Base-by-base conservation (phyloP, 352 stramenopile genomes). In the Vaucheria bursata region DNA sequence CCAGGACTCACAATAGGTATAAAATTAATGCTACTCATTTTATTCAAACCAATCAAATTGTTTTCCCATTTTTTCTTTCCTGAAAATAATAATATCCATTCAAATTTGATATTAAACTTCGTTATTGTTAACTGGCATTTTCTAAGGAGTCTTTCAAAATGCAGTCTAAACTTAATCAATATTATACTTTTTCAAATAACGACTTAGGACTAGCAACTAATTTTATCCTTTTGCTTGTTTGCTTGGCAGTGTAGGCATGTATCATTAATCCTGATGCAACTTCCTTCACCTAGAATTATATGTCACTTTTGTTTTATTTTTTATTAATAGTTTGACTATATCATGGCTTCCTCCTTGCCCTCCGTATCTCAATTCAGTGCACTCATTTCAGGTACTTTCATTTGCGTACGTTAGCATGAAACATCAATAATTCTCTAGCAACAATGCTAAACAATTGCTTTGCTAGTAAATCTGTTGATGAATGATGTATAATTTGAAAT, bases 341-440 rank as follows among this genome's bases (percentile, higher is more conserved):
- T 80, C 77, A 66, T 83, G 78, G 78, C 78, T 83, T 0, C 78
- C 78, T 25, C 78, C 78, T 12, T 8, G 73, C 4, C 78, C 74
- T n/a, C 78, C 78, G 45, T 83, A 79, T 65, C 71, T 83, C 31
- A 83, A 83, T 73, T 68, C 78, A 45, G 78, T 83, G 1, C 78
- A 83, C 35, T 80, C 71, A 40, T 82, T 82, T 45, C 77, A 81
- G 76, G 76, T 77, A 73, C 29, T 37, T 74, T 4, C 71, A 12
- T 50, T 50, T 5, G 39, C 39, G n/a, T n/a, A n/a, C n/a, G n/a
- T n/a, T n/a, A n/a, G n/a, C n/a, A n/a, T n/a, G n/a, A n/a, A n/a
- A n/a, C n/a, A n/a, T 50, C 5, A 12, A 50, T 50, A 50, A 50
- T 5, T 50, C 12, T 50, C 5, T 12, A 50, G 39, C 12, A 50